Evolutionary conservation across 2,329 filamentous ascomycete genomes (phyloP), one percentile per base, ranked within the genome.

Genomic region (Sphaerulina musiva): DNA sequence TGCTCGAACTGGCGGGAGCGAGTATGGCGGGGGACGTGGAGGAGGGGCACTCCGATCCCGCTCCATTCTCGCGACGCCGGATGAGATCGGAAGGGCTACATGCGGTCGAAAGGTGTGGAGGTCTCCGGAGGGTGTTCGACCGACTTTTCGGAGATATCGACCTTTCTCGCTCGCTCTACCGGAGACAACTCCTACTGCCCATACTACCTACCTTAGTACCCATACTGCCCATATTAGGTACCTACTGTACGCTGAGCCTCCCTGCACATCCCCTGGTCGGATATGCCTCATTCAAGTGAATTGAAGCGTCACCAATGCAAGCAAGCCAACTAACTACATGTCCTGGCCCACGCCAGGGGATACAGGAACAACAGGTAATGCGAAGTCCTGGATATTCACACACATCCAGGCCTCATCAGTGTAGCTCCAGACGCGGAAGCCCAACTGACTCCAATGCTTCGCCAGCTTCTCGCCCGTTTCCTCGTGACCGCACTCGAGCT

Each of bases 331-430:
- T 38, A 11, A 5, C 6, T 38, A 11, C 7, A 38, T 14, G 8
- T 9, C 17, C 12, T 17, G n/a, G n/a, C n/a, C 10, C 29, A 31
- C n/a, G 29, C 44, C 26, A 34, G 26, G 32, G n/a, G 44, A 6
- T 26, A 34, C 29, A 20, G 2, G 20, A 4, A 20, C 20, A 20
- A 20, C 20, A 20, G 20, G 20, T 2, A 2, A 20, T 20, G 2
- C 20, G 3, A 20, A 20, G 23, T 57, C 54, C 42, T 46, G 31
- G 8, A 53, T 11, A n/a, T 44, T 48, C 40, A 62, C 32, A 38
- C 58, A 58, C 26, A 62, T 39, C 59, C 61, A 63, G 29, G 58
- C 49, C 20, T 49, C 48, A 46, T 63, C 61, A 36, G 47, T 62
- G n/a, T 57, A 42, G 45, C 61, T 63, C 61, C 61, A 63, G 31